Evolutionary conservation across 805 yeast species (phyloP), one percentile per base, ranked within the genome.

Genomic region (Lipomyces oligophaga): DNA sequence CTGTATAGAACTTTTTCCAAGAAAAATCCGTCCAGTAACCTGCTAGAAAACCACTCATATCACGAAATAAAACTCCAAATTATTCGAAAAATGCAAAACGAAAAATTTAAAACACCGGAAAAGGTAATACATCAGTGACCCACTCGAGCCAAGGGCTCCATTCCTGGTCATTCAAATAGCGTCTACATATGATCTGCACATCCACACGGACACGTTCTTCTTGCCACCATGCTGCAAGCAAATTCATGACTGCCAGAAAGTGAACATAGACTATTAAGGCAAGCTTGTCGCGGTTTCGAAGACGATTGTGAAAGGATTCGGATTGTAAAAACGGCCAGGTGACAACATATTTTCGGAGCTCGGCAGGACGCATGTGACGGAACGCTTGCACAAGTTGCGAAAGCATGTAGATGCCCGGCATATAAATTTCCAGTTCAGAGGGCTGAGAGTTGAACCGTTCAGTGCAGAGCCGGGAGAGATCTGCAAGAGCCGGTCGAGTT

Each of bases 191-290:
- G 3, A 38, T 38, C 19, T 25, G 16, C 15, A 38, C 35, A 22
- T 52, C 56, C 18, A 36, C 49, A 4, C 40, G 38, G 13, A 52
- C 56, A 5, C 56, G 49, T 16, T 52, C 56, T 26, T 52, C 56
- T 43, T 52, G 55, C 56, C 56, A 52, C 56, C 56, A 52, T 18
- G 54, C 47, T 15, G 35, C 38, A 3, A 52, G 48, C 34, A 52
- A 26, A 28, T 53, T 48, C 31, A 49, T 30, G 6, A 52, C 47
- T 2, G 55, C 43, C 24, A 52, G 35, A 27, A 50, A 52, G 30
- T 52, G 56, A 24, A 45, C 56, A 28, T 43, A 49, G 10, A 49
- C 41, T 6, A 52, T 37, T 18, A 52, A 31, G 13, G 56, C 54
- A 11, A 38, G 32, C 19, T 27, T 22, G 18, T 52, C 54, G 3